Evolutionary conservation across 2,329 filamentous ascomycete species (phyloP), one percentile per base, ranked within the genome.

Genomic region (Pseudocercospora cruenta): DNA sequence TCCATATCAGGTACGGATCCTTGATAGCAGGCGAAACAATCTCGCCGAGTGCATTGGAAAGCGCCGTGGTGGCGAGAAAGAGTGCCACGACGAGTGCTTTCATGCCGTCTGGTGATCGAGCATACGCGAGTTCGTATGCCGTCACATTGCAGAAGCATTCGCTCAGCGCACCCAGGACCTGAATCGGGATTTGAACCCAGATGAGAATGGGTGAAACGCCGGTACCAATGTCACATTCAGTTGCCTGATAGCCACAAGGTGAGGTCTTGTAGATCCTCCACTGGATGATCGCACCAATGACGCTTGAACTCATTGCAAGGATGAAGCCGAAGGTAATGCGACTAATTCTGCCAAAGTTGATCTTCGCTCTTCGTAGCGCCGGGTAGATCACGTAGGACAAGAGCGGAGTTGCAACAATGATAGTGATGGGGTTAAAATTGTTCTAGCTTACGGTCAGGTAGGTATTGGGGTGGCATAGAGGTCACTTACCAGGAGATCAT

Each of bases 251-350:
- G 53, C 82, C 86, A 73, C 85, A 87, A 1, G 85, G 85, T 0
- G 79, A 79, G 1, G 82, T 74, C 12, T 75, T 71, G 78, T 87
- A 87, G 73, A 87, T 86, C 67, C 79, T 75, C 65, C 83, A 79
- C 72, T 87, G 85, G 2, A 87, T 78, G 58, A 83, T 78, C 22
- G 84, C 84, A 53, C 84, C 84, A 73, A 85, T 85, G 19, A 76
- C 67, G 79, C 85, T 83, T 53, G 83, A 74, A 9, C 84, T 81
- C n/a, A 83, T 75, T 39, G 87, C 79, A 68, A 86, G 74, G 4
- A 84, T 76, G 73, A 83, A 84, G 55, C 81, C 82, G 54, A 86
- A 81, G 54, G 71, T 71, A 70, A 87, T 82, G 70, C 80, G 80
- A 36, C 84, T 82, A 60, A 87, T 81, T 21, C 84, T 84, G 24